Evolutionary conservation across 2,329 filamentous ascomycete genomes (phyloP), one percentile per base, ranked within the genome.

Genomic region (Apiospora pterosperma): DNA sequence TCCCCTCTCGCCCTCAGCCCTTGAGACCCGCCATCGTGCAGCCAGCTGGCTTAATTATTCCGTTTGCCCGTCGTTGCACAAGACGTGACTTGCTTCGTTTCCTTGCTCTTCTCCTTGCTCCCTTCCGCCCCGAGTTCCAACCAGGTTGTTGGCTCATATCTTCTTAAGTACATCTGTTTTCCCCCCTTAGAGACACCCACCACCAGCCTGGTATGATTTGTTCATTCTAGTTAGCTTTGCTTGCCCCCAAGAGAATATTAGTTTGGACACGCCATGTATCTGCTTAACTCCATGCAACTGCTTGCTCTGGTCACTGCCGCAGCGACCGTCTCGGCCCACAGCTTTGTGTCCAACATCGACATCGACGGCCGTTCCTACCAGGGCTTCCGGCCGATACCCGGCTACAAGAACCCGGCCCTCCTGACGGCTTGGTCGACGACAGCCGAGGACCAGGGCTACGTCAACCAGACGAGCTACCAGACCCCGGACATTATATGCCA

Each of bases 401-500:
- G 67, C 1, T 68, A 68, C 6, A 59, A 69, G 36, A 62, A 68
- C 5, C 61, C 69, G 21, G 67, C 69, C 2, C 60, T 70, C 21
- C 66, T 68, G 14, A 66, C 73, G 1, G 73, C 72, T 7, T 77
- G 73, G 74, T 71, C 69, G 25, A 74, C 72, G n/a, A 70, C 69
- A 10, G 73, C 70, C 21, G 71, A 71, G 28, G 77, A 76, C 64
- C 78, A 80, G 69, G 80, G 81, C 65, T 80, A 79, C 65, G 79
- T 82, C 23, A 80, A 74, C 19, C 73, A 73, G 41, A 70, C 74
- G 8, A 74, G 73, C 63, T 76, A 78, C 55, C 71, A 71, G 12
- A 69, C 69, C 21, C 66, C 72, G 6, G 77, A 78, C 52, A 80
- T 80, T 63, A 77, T 77, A 69, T 81, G 79, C 67, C 75, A 78